Percentiles rank a stretch among this genome's conserved stretches.
phyloP scores from a whole-genome alignment of 345 rosid species.

The Corchorus olitorius region DNA sequence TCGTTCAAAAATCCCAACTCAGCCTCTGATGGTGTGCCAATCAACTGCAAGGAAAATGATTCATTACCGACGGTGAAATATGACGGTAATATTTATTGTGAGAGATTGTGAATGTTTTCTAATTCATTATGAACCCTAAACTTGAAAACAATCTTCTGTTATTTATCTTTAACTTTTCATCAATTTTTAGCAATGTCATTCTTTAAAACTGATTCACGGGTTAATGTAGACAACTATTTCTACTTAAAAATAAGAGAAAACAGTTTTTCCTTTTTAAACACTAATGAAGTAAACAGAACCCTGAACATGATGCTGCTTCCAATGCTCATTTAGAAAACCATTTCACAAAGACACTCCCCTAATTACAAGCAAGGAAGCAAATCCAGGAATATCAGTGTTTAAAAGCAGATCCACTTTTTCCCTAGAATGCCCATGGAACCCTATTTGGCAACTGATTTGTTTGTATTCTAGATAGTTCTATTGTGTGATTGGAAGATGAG shows the following conservation, averaged over 20 bases:
- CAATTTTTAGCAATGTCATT: no score
- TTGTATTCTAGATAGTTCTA: not conserved
- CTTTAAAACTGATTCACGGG: no score
- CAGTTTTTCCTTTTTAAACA: not conserved
- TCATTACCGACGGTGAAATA: constrained; percentile 10
- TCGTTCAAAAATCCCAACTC: constrained; percentile 75
- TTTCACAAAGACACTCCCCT: not conserved
- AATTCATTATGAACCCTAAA: no score
- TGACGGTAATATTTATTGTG: not conserved
- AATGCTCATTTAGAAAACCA: not conserved
- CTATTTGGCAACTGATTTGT: constrained; percentile 4
- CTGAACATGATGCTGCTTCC: not conserved
- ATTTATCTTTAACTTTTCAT: no score
- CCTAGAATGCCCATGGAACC: not conserved
- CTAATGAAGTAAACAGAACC: not conserved
- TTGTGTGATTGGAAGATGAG: not conserved
- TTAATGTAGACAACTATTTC: no score
- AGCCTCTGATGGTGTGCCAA: constrained; percentile 87
- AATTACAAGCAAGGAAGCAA: not conserved
- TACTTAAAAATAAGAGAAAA: no score
- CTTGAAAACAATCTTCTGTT: no score
- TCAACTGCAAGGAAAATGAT: constrained; percentile 52
- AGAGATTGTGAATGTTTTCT: no score
- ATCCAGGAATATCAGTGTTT: not conserved
- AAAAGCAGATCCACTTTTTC: not conserved